Evolutionary conservation across 257 asterid species (phyloP), one percentile per base, ranked within the genome.

Genomic region (Echites panduratus): DNA sequence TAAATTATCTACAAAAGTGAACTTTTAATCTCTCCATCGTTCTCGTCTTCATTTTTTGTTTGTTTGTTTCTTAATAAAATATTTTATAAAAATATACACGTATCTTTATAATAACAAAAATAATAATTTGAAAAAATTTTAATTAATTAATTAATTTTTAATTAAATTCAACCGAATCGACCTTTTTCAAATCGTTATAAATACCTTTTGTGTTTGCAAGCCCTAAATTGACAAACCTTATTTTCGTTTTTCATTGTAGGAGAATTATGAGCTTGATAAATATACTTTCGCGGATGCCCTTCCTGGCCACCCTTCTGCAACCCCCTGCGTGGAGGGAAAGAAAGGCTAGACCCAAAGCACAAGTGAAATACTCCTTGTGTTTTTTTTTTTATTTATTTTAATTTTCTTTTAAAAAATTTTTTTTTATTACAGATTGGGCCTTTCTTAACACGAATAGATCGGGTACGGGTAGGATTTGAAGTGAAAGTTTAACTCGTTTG

Each of bases 241-340:
- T 65, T 75, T 75, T 68, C n/a, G 38, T 53, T 53, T 32, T 68
- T 69, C 66, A 72, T 78, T 73, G 78, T 75, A 32, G 78, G 74
- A 85, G 88, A 71, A 78, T 85, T 76, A 79, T 59, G 70, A 83
- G 79, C 68, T 44, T 81, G 86, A 79, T 81, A 73, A 78, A 76
- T 75, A 73, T 22, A 13, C 4, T 0, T 13, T 0, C 0, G 22
- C 9, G 24, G 38, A 32, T 3, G 0, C 5, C 47, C 7, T 14
- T 19, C 3, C 64, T 22, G 11, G 38, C 38, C 38, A 45, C 5
- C 38, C 73, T 5, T 5, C 56, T 32, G 53, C 29, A 8, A 41
- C 0, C 57, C 6, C 20, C 4, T 5, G 27, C 2, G 2, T 16
- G 7, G 12, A 16, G 50, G 24, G 35, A 66, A 16, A 11, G 16